These are phyloP conservation scores for Chimonanthus praecox DNA, from an alignment of 164 flowering plant species.

Conservation along the genomic window DNA sequence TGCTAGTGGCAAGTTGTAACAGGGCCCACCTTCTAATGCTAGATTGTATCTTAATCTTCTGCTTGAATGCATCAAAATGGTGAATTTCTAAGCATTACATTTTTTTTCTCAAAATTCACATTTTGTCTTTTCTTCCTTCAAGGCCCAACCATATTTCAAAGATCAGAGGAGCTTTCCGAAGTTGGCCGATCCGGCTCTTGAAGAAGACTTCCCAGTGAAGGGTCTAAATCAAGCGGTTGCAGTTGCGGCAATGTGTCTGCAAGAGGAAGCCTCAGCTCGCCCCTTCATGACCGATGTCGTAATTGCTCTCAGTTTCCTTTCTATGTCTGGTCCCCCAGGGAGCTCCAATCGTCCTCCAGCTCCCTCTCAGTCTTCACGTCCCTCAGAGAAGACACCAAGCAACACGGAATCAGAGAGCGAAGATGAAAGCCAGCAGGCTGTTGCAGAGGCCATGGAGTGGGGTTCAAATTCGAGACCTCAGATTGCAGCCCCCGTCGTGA, in stretches of 20 bases:
- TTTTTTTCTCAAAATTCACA: neutral
- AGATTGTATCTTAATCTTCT: too few species aligned
- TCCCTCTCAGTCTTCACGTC: conserved; percentile 6
- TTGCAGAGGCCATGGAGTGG: neutral
- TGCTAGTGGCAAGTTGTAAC: too few species aligned
- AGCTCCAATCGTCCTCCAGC: conserved; percentile 5
- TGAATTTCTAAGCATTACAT: neutral
- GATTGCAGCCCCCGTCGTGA: too few species aligned
- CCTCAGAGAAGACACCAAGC: neutral
- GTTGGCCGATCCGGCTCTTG: conserved; percentile 55
- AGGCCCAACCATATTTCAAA: conserved; percentile 60
- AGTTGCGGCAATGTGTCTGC: conserved; percentile 70
- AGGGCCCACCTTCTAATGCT: too few species aligned
- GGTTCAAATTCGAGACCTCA: neutral
- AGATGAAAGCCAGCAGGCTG: neutral
- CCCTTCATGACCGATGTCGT: conserved; percentile 62
- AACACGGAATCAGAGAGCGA: neutral
- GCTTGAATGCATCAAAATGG: neutral
- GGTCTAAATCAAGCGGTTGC: conserved; percentile 65
- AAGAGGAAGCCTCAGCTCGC: conserved; percentile 51
- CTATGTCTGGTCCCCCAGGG: conserved; percentile 6
- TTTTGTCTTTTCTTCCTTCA: conserved; percentile 1
- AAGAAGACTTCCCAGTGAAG: conserved; percentile 37
- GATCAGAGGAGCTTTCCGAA: conserved; percentile 46
- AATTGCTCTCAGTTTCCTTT: conserved; percentile 47